Conservation (phyloP, 345 rosid genomes). For the Syzygium aqueum region DNA sequence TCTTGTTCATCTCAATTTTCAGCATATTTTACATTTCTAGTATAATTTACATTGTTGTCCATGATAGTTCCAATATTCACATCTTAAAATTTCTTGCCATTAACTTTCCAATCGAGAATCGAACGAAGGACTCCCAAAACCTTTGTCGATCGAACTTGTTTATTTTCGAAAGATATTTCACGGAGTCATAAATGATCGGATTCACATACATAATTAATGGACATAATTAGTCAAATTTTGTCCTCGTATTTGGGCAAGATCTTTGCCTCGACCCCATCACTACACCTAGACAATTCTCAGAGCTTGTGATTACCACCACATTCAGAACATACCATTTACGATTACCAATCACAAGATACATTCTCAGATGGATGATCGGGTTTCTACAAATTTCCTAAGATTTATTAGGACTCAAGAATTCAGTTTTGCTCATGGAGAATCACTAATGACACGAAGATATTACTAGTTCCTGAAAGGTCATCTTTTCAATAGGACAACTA, state of each 20-base stretch:
- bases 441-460: background rate
- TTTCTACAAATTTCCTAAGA: no score
- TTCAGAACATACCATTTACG: background rate
- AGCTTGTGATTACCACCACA: background rate
- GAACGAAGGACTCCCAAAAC: background rate
- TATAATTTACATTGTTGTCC: background rate
- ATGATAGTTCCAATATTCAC: background rate
- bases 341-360: no score
- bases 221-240: background rate
- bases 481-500: background rate
- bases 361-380: no score
- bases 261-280: background rate
- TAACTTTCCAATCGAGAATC: background rate
- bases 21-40: background rate
- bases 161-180: background rate
- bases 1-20: background rate
- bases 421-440: background rate
- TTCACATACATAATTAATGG: background rate
- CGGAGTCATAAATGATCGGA: background rate
- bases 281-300: background rate
- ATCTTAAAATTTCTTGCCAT: background rate
- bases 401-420: background rate
- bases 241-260: background rate
- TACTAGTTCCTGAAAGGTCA: background rate
- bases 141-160: background rate